phyloP scores from a whole-genome alignment of 257 asterid genomes.

The Ilex aquifolium region DNA sequence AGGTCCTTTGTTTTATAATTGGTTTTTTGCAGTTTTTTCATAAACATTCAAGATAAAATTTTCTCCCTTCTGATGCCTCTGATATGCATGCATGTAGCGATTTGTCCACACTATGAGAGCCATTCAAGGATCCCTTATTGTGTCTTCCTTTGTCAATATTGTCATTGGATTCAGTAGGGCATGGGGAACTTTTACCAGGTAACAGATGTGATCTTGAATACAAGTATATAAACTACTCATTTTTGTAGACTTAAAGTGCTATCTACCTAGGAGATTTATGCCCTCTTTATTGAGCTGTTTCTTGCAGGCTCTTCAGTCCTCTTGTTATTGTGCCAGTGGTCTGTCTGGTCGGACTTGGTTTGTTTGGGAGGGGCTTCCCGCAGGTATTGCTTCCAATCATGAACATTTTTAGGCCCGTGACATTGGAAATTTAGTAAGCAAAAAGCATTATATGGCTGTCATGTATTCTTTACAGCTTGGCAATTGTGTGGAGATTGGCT shows the following conservation, averaged over 20 bases:
- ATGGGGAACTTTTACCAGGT: constrained; percentile 88
- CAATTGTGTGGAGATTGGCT: constrained; percentile 80
- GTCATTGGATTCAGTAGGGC: constrained; percentile 69
- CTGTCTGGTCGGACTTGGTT: constrained; percentile 83
- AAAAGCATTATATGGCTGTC: constrained; percentile 11
- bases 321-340: constrained; percentile 77
- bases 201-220: constrained; percentile 1
- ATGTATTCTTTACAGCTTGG: constrained; percentile 50
- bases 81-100: constrained; percentile 54
- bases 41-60: not conserved
- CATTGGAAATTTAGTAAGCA: not conserved
- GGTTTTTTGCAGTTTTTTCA: not conserved
- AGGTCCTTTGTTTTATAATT: constrained; percentile 7
- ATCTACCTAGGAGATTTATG: not conserved
- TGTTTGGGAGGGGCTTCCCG: constrained; percentile 81
- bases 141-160: constrained; percentile 81
- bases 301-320: constrained; percentile 68
- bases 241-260: not conserved
- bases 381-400: constrained; percentile 36
- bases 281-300: constrained; percentile 3
- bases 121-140: constrained; percentile 87
- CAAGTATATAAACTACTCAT: not conserved
- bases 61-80: constrained; percentile 10
- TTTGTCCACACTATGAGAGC: constrained; percentile 82
- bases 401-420: constrained; percentile 4